These are phyloP conservation scores for Zelopaecilomyces penicillatus DNA, from an alignment of 2,329 filamentous ascomycete genomes.

Conservation along the genomic window DNA sequence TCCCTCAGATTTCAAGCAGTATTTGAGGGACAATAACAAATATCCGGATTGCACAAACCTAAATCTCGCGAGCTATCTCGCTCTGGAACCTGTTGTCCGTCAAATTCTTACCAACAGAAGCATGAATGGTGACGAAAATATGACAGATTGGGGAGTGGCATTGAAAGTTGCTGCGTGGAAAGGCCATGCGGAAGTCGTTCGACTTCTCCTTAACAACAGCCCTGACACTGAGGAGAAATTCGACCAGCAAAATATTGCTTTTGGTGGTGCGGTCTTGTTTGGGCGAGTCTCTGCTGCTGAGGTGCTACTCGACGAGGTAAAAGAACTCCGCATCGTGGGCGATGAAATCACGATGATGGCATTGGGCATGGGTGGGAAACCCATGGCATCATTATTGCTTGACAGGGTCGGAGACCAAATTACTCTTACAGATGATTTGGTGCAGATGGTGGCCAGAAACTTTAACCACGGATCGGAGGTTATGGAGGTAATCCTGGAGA, in stretches of 20 bases:
- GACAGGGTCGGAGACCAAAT: not conserved
- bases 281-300: not conserved
- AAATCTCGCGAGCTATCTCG: conserved; percentile 6
- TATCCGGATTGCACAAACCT: conserved; percentile 7
- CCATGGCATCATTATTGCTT: not conserved
- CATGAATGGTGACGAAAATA: not conserved
- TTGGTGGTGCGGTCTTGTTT: not conserved
- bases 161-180: not conserved
- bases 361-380: not conserved
- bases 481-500: not conserved
- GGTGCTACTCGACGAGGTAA: not conserved
- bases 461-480: not conserved
- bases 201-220: not conserved
- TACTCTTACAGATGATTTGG: not conserved
- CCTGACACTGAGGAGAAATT: not conserved
- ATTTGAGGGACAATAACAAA: conserved; percentile 2
- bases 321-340: not conserved
- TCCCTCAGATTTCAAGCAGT: not conserved
- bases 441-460: not conserved
- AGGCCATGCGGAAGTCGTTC: not conserved
- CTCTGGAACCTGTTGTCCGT: conserved; percentile 1
- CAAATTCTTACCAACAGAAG: not conserved
- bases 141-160: not conserved
- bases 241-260: not conserved
- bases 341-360: not conserved